Percentiles rank a stretch among this genome's conserved stretches.
Conservation (phyloP, 306 rosid genomes). For the Cucumis melo region DNA sequence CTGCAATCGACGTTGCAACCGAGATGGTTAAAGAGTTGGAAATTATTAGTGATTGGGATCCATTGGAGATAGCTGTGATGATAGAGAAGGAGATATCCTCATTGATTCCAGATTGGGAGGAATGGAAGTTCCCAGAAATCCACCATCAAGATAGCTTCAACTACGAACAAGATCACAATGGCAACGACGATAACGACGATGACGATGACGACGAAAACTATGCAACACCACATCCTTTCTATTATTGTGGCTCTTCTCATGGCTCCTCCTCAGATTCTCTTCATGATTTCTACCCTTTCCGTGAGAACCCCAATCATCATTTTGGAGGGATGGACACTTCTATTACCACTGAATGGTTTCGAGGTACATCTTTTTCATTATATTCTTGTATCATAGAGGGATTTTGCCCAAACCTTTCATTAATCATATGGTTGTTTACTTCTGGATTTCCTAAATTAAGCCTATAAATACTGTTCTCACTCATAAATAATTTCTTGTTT, state of each 20-base stretch:
- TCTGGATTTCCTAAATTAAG: too few species aligned
- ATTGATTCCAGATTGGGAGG: slow-evolving; percentile 47
- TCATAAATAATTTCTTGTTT: too few species aligned
- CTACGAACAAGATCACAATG: slow-evolving; percentile 31
- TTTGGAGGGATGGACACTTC: slow-evolving; percentile 4
- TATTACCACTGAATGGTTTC: slow-evolving; percentile 24
- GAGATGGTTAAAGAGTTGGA: slow-evolving; percentile 91
- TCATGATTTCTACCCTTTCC: slow-evolving; percentile 22
- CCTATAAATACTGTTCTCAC: neutral
- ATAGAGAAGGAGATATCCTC: slow-evolving; percentile 57
- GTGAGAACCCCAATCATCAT: slow-evolving; percentile 9
- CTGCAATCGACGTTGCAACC: slow-evolving; percentile 52
- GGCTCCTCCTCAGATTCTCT: slow-evolving; percentile 46
- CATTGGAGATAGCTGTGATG: slow-evolving; percentile 59
- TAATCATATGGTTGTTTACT: too few species aligned
- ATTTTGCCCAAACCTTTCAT: too few species aligned
- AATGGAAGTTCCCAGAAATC: slow-evolving; percentile 11
- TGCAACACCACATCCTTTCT: slow-evolving; percentile 27
- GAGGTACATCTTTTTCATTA: slow-evolving; percentile 23
- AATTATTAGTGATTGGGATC: slow-evolving; percentile 50
- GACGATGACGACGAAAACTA: slow-evolving; percentile 18
- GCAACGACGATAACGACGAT: neutral
- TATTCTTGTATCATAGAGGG: too few species aligned
- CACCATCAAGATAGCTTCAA: slow-evolving; percentile 40
- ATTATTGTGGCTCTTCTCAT: slow-evolving; percentile 29